Conservation (phyloP, 2,329 filamentous ascomycete species). For the Hymenoscyphus albidus region DNA sequence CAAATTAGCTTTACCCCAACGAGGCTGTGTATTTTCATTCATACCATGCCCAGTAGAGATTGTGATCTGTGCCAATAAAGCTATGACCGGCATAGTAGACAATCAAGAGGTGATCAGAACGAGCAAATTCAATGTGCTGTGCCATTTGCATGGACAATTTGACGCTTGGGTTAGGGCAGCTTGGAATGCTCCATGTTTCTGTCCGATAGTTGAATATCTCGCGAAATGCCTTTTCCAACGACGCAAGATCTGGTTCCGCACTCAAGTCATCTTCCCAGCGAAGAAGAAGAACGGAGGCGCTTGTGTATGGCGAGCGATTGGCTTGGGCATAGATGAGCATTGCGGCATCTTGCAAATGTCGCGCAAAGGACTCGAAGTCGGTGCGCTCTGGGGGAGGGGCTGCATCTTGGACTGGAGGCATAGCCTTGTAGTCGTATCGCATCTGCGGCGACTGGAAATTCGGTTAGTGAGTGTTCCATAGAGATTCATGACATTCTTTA, state of each 20-base stretch:
- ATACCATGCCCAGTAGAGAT: constrained; percentile 65
- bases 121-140: constrained; percentile 55
- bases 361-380: constrained; percentile 64
- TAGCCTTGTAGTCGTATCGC: constrained; percentile 33
- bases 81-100: constrained; percentile 63
- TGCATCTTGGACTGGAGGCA: constrained; percentile 30
- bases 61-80: constrained; percentile 54
- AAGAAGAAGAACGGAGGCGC: constrained; percentile 57
- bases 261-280: constrained; percentile 59
- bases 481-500: background rate
- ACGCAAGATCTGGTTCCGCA: constrained; percentile 50
- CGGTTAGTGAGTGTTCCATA: constrained; percentile 15
- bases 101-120: constrained; percentile 57
- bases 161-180: constrained; percentile 54
- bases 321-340: constrained; percentile 64
- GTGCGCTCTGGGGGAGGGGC: constrained; percentile 34
- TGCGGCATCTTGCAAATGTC: constrained; percentile 64
- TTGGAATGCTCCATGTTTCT: constrained; percentile 59
- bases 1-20: constrained; percentile 36
- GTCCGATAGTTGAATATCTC: constrained; percentile 59
- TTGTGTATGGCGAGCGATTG: constrained; percentile 53
- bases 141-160: constrained; percentile 60
- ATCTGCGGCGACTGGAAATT: constrained; percentile 27
- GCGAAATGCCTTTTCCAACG: constrained; percentile 54
- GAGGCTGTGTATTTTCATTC: constrained; percentile 35